These are phyloP conservation scores for Globisporangium spinosum DNA, from an alignment of 352 stramenopile genomes.

Conservation along the genomic window DNA sequence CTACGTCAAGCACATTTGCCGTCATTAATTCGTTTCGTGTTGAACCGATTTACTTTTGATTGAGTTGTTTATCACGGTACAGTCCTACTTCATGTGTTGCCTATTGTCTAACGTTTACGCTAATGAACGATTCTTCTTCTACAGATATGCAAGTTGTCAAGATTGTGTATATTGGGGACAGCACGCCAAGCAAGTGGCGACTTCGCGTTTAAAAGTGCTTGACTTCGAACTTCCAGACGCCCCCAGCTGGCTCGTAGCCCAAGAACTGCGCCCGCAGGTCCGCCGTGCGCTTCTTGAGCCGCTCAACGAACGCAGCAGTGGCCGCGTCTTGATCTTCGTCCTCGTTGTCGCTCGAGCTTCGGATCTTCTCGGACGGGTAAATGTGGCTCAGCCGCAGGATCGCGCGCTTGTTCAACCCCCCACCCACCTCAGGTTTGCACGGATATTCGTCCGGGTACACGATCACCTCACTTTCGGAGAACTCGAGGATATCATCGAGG, in stretches of 20 bases:
- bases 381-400: conserved; percentile 35
- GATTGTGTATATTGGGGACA: not conserved
- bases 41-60: conserved; percentile 2
- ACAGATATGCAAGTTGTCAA: not conserved
- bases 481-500: conserved; percentile 39
- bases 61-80: conserved; percentile 3
- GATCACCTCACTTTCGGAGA: conserved; percentile 35
- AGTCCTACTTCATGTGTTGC: not conserved
- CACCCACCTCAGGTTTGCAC: conserved; percentile 36
- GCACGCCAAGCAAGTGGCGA: not conserved
- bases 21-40: not conserved
- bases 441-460: conserved; percentile 41
- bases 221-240: conserved; percentile 47
- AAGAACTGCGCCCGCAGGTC: conserved; percentile 33
- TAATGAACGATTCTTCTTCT: conserved; percentile 5
- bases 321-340: conserved; percentile 13
- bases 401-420: conserved; percentile 44
- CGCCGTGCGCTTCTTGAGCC: conserved; percentile 35
- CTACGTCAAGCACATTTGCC: not conserved
- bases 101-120: conserved; percentile 3
- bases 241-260: conserved; percentile 27
- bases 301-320: conserved; percentile 30
- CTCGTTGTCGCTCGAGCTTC: not conserved
- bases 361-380: conserved; percentile 20
- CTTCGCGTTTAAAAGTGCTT: conserved; percentile 33